phyloP scores from a whole-genome alignment of 2,329 filamentous ascomycete species.

The Hypoxylon sp. region DNA sequence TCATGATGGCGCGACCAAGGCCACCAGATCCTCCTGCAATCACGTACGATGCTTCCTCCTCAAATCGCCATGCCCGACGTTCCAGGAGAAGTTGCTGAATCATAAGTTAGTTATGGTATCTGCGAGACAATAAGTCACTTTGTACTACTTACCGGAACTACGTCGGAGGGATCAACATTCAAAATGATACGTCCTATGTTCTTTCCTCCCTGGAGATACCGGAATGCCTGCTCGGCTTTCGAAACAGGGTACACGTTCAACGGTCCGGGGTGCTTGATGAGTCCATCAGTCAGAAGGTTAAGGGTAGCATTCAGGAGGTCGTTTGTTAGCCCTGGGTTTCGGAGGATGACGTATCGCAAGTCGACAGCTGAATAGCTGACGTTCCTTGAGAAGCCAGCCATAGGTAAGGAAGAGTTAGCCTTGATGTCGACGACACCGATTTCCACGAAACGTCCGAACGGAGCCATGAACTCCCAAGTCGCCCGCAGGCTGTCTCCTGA shows the following conservation, averaged over 20 bases:
- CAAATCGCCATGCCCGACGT: conserved; percentile 44
- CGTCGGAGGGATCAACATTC: conserved; percentile 37
- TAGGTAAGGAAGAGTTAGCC: conserved; percentile 54
- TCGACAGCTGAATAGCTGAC: conserved; percentile 46
- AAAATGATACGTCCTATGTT: conserved; percentile 46
- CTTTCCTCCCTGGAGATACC: conserved; percentile 44
- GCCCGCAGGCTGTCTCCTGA: conserved; percentile 50
- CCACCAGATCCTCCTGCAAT: conserved; percentile 50
- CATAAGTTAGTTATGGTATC: conserved; percentile 4
- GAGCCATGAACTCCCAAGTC: conserved; percentile 54
- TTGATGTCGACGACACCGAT: conserved; percentile 54
- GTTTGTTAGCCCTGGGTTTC: conserved; percentile 28
- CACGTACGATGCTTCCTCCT: conserved; percentile 47
- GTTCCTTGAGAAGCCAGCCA: conserved; percentile 54
- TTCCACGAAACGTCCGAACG: conserved; percentile 54
- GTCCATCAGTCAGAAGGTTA: conserved; percentile 33
- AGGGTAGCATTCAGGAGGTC: conserved; percentile 36
- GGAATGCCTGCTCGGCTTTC: conserved; percentile 44
- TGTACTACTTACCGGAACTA: conserved; percentile 45
- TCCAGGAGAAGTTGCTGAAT: conserved; percentile 42
- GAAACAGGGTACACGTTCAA: conserved; percentile 44
- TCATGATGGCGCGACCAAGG: conserved; percentile 46
- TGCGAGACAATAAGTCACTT: background rate
- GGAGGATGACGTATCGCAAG: conserved; percentile 39
- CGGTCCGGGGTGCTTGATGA: conserved; percentile 40